Percentiles rank a stretch among this genome's conserved stretches.
Evolutionary conservation across 495 filamentous ascomycete genomes (phyloP).

Genomic region (Podospora australis): DNA sequence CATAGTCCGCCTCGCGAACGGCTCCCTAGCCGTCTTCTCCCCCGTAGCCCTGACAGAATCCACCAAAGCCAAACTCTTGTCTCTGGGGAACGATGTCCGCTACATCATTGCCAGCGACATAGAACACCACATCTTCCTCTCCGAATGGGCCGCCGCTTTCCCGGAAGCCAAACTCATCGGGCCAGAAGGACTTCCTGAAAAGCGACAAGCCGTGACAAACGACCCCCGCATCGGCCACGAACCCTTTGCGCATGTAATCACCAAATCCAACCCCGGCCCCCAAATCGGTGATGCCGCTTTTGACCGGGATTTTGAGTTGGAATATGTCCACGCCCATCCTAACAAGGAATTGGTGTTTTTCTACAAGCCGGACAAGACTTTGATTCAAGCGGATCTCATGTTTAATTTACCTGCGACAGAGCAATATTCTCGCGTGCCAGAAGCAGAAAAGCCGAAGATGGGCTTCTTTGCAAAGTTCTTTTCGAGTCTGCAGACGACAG

Average conservation of each 20-base stretch:
- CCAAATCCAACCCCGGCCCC: conserved; percentile 39
- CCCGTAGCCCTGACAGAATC: conserved; percentile 76
- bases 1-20: conserved; percentile 71
- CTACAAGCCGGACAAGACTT: conserved; percentile 69
- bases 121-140: conserved; percentile 88
- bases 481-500: conserved; percentile 51
- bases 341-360: conserved; percentile 85
- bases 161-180: conserved; percentile 74
- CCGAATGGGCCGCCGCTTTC: conserved; percentile 72
- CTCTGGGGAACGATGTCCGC: conserved; percentile 63
- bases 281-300: conserved; percentile 63
- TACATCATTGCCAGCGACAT: conserved; percentile 85
- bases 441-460: conserved; percentile 44
- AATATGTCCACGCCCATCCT: conserved; percentile 71
- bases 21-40: conserved; percentile 83
- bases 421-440: conserved; percentile 63
- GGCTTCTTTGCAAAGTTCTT: conserved; percentile 63
- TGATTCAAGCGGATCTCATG: conserved; percentile 88
- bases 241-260: conserved; percentile 62
- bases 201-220: conserved; percentile 53
- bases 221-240: conserved; percentile 60
- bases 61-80: conserved; percentile 58
- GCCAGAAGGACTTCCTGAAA: conserved; percentile 79
- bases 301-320: conserved; percentile 76
- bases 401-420: conserved; percentile 88